These are phyloP conservation scores for Ceratocystis cubensis DNA, from an alignment of 2,329 filamentous ascomycete species.

Conservation along the genomic window DNA sequence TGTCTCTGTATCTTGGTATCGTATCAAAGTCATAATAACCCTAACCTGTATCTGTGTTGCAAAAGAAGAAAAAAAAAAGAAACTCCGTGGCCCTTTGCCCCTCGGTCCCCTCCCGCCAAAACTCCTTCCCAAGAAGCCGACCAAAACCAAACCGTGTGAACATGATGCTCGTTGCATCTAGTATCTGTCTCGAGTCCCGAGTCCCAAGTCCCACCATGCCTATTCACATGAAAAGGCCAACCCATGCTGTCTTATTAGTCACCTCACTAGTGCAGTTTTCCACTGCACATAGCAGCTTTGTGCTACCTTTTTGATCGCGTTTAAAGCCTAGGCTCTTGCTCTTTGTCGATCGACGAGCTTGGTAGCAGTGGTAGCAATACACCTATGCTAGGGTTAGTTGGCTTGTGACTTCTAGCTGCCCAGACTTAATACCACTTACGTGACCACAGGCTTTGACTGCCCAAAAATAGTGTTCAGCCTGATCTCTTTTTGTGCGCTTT, in stretches of 20 bases:
- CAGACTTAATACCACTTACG: constrained; percentile 41
- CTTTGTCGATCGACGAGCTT: constrained; percentile 37
- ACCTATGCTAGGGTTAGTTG: constrained; percentile 34
- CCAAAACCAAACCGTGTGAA: too few species aligned
- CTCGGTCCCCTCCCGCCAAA: background rate
- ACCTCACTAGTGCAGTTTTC: constrained; percentile 45
- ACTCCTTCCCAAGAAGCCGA: too few species aligned
- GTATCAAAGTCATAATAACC: too few species aligned
- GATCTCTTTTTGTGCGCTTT: constrained; percentile 35
- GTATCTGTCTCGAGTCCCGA: background rate
- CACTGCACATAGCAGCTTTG: constrained; percentile 41
- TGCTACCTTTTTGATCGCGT: constrained; percentile 8
- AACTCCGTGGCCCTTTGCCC: background rate
- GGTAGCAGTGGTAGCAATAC: constrained; percentile 50
- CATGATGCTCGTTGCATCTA: too few species aligned
- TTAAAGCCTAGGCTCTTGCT: constrained; percentile 23
- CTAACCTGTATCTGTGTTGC: too few species aligned
- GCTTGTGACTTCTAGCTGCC: background rate
- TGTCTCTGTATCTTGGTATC: too few species aligned
- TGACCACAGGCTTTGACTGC: constrained; percentile 84
- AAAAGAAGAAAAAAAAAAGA: background rate
- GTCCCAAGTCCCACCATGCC: constrained; percentile 24
- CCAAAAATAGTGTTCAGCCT: constrained; percentile 77
- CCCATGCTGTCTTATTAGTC: constrained; percentile 43
- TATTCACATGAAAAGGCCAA: constrained; percentile 45